Evolutionary conservation across 495 filamentous ascomycete genomes (phyloP), one percentile per base, ranked within the genome.

Genomic region (Penicillium soppii): DNA sequence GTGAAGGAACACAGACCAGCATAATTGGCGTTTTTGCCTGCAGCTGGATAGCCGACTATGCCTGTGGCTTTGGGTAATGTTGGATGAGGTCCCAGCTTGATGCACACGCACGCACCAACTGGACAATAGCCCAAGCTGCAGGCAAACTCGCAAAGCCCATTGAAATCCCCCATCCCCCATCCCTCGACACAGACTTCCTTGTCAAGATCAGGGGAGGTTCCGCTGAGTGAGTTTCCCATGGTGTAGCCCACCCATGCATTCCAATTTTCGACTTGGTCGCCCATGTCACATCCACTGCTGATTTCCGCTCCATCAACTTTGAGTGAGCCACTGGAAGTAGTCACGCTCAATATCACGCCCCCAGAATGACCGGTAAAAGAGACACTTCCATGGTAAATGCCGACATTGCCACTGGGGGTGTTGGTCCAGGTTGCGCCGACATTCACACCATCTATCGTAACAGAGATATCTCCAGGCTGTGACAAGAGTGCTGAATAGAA

Each of bases 361-460:
- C 83, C 83, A 4, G 63, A 62, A 17, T 61, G 58, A 5, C 71
- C 71, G 2, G 40, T 65, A 64, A 58, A 84, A 79, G 3, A 66
- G 22, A 81, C 63, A 48, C 56, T 59, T 19, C 68, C 63, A 54
- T 81, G 70, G 25, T 81, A 80, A 42, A 83, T 68, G 2, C 74
- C 79, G 7, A 70, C 60, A n/a, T 62, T 68, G 13, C 27, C 50
- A 19, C 40, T 30, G 3, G 58, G 54, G 1, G 63, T 59, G 0
- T 43, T 55, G 0, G 70, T 65, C 42, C 68, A 65, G 13, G 69
- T 67, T 0, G 60, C 68, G 32, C 67, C 58, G 8, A 25, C 9
- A 27, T 4, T 13, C 9, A 25, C 22, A 7, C 33, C 33, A 16
- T n/a, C 33, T 16, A 37, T 78, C 1, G 63, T 50, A 15, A 85